Evolutionary conservation across 305 asterid species (phyloP), one percentile per base, ranked within the genome.

Genomic region (Stenogyne calaminthoides): DNA sequence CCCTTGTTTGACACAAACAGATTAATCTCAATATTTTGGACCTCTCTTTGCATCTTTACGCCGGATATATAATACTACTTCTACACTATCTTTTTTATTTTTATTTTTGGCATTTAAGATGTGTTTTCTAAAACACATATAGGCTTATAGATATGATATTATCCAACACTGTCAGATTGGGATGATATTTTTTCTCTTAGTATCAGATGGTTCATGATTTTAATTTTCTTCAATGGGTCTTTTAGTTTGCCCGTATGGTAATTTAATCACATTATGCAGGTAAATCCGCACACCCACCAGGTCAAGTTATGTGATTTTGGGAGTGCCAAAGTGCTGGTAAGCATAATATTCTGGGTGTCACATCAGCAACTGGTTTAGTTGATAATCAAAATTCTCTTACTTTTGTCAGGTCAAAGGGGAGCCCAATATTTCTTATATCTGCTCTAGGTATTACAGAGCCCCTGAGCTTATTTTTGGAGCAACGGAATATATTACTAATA

Each of bases 391-490:
- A 47, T 66, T 47, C 46, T 52, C 64, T 59, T 64, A 42, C 9
- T 57, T 73, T 72, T 78, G 80, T 64, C 88, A 94, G 99, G 99
- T 94, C 71, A 92, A 90, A 85, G 99, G 97, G 74, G 98, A 93
- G 84, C 96, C 98, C 32, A 93, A 93, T 84, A 93, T 91, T 82
- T 91, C 98, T 57, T 94, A 95, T 78, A 94, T 94, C 80, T 94
- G 99, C 90, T 94, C 98, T 49, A 84, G 99, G 86, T 95, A 92
- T 78, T 95, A 95, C 73, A 82, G 99, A 84, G 99, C 99, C 58
- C 99, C 99, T 46, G 98, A 94, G 75, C 97, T 93, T 76, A 91
- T 93, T 77, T 93, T 93, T 87, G 98, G 98, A 72, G 99, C 99
- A 42, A 95, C 99, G 7, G 99, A 95, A 78, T 95, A 95, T 80